A percentile compares a stretch with the other conserved stretches of the same genome.
phyloP scores from a whole-genome alignment of 225 moss, liverwort and hornwort genomes.

The Sphagnum contortum region DNA sequence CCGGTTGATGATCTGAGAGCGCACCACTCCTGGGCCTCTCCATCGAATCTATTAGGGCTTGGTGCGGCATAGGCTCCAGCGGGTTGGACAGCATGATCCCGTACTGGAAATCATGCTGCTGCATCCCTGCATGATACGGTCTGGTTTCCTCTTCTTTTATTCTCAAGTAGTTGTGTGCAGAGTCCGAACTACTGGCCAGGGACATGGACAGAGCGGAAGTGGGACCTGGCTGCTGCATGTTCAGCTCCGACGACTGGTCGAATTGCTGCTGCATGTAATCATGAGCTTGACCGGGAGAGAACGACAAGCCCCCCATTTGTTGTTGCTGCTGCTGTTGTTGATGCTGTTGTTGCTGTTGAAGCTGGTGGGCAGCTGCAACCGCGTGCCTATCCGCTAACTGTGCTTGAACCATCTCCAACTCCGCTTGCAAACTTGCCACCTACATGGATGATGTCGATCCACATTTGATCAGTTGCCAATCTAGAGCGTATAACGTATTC shows the following conservation, averaged over 20 bases:
- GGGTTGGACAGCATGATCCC: conserved; percentile 39
- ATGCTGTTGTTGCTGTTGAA: conserved; percentile 22
- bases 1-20: conserved; percentile 13
- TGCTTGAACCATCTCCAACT: conserved; percentile 55
- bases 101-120: conserved; percentile 19
- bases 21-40: conserved; percentile 32
- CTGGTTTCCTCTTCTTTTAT: conserved; percentile 46
- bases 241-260: conserved; percentile 13
- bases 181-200: conserved; percentile 39
- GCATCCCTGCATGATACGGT: conserved; percentile 31
- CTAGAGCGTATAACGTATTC: no score
- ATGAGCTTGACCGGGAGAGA: conserved; percentile 28
- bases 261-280: conserved; percentile 45
- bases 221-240: no score
- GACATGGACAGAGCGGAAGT: conserved; percentile 48
- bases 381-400: conserved; percentile 38
- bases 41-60: conserved; percentile 28
- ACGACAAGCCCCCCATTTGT: conserved; percentile 14
- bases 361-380: conserved; percentile 17
- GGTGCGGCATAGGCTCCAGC: conserved; percentile 19
- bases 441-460: conserved; percentile 1
- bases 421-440: conserved; percentile 55
- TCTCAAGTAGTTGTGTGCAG: conserved; percentile 30
- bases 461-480: no score
- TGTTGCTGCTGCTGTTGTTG: not conserved